Percentiles rank a stretch among this genome's conserved stretches.
Conservation (phyloP, 371 early-diverging fungal species). For the Catenaria anguillulae region DNA sequence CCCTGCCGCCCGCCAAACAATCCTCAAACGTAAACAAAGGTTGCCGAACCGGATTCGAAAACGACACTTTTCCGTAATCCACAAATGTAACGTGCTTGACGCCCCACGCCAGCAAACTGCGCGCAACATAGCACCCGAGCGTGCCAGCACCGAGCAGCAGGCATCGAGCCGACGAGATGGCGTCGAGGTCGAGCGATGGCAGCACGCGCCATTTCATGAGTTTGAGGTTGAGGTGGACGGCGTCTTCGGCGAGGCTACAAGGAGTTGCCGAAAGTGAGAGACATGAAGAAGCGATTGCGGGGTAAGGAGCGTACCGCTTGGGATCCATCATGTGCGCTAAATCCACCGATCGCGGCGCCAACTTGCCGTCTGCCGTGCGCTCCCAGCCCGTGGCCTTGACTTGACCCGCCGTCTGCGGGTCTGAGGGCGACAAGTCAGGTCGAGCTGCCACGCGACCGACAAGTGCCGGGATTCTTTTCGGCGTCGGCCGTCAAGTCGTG, state of each 20-base stretch:
- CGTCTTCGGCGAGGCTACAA: conserved; percentile 59
- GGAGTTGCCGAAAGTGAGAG: too few species aligned
- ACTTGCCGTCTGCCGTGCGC: conserved; percentile 57
- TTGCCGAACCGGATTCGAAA: conserved; percentile 90
- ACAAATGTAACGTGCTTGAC: conserved; percentile 83
- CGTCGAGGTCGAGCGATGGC: conserved; percentile 68
- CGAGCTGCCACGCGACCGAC: not conserved
- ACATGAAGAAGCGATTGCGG: not conserved
- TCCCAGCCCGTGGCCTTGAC: conserved; percentile 77
- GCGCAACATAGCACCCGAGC: conserved; percentile 82
- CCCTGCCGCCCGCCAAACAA: conserved; percentile 60
- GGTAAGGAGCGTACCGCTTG: conserved; percentile 18
- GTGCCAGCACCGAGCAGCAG: conserved; percentile 91
- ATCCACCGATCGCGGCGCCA: conserved; percentile 68
- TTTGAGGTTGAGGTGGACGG: conserved; percentile 82
- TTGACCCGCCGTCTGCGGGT: not conserved
- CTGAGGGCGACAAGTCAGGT: not conserved
- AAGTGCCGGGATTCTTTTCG: too few species aligned
- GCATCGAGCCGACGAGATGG: conserved; percentile 53
- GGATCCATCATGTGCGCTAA: conserved; percentile 77
- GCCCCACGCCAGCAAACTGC: conserved; percentile 76
- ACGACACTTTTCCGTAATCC: conserved; percentile 79
- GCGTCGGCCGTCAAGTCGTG: not conserved
- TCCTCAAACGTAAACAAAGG: conserved; percentile 81
- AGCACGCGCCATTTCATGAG: conserved; percentile 90